phyloP scores from a whole-genome alignment of 2,329 filamentous ascomycete species.

The Mariannaea sp. region DNA sequence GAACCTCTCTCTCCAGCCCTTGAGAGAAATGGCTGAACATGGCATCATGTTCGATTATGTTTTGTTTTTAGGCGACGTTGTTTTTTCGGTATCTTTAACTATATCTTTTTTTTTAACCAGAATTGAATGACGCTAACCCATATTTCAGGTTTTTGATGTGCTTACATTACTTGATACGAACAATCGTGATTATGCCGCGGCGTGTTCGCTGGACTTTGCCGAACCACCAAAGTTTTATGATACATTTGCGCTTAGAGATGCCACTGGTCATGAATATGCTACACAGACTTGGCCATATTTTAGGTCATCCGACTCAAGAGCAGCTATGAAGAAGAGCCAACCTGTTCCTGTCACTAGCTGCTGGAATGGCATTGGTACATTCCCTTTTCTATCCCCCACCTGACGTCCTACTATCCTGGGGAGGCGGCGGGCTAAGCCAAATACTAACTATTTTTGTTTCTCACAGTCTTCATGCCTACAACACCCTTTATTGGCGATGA shows the following conservation, averaged over 20 bases:
- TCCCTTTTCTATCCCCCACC: background rate
- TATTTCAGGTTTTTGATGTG: slow-evolving; percentile 58
- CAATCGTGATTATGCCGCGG: slow-evolving; percentile 60
- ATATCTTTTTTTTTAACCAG: slow-evolving; percentile 12
- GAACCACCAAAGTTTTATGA: slow-evolving; percentile 60
- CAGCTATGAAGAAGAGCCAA: background rate
- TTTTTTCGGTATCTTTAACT: slow-evolving; percentile 53
- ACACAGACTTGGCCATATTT: slow-evolving; percentile 6
- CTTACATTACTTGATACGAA: slow-evolving; percentile 59
- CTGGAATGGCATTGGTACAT: slow-evolving; percentile 9
- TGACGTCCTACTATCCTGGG: background rate
- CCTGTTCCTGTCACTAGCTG: background rate
- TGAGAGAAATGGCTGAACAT: slow-evolving; percentile 53
- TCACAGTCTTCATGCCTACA: slow-evolving; percentile 1
- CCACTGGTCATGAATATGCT: slow-evolving; percentile 50
- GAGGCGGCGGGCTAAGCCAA: no score
- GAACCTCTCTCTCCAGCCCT: slow-evolving; percentile 64
- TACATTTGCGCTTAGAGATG: slow-evolving; percentile 64
- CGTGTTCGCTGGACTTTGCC: slow-evolving; percentile 62
- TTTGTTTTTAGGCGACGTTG: slow-evolving; percentile 65
- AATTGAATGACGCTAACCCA: background rate
- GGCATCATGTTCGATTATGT: slow-evolving; percentile 59
- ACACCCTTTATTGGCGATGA: background rate
- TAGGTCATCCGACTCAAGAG: slow-evolving; percentile 1
- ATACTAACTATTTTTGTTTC: no score